These are phyloP conservation scores for Stromatinia cepivora DNA, from an alignment of 2,329 filamentous ascomycete species.

Conservation along the genomic window DNA sequence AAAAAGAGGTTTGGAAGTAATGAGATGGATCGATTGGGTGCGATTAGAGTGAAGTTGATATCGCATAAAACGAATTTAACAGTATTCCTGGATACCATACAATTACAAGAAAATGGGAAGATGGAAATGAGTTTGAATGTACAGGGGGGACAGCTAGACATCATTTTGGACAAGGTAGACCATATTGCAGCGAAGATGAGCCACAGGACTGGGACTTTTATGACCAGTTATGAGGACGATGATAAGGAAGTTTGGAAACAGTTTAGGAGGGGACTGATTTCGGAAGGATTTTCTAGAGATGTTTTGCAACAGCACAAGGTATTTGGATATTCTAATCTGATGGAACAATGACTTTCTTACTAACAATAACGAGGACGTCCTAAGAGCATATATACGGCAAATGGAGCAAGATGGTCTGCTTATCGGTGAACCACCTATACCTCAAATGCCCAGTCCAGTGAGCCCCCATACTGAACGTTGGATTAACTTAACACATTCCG, in stretches of 20 bases:
- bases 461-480: slow-evolving; percentile 33
- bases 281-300: slow-evolving; percentile 58
- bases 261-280: slow-evolving; percentile 58
- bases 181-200: slow-evolving; percentile 55
- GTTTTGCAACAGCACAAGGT: slow-evolving; percentile 60
- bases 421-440: slow-evolving; percentile 45
- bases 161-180: slow-evolving; percentile 62
- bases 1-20: slow-evolving; percentile 37
- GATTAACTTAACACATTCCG: slow-evolving; percentile 30
- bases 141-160: slow-evolving; percentile 46
- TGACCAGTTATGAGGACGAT: slow-evolving; percentile 43
- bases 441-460: slow-evolving; percentile 36
- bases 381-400: slow-evolving; percentile 61
- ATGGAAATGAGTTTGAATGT: slow-evolving; percentile 38
- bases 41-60: slow-evolving; percentile 46
- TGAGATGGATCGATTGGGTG: slow-evolving; percentile 40
- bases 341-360: slow-evolving; percentile 11
- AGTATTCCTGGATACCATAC: slow-evolving; percentile 58
- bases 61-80: slow-evolving; percentile 56
- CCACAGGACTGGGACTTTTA: slow-evolving; percentile 43
- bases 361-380: slow-evolving; percentile 50
- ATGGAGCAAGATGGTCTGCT: slow-evolving; percentile 57
- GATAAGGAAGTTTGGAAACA: slow-evolving; percentile 58
- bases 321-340: slow-evolving; percentile 20
- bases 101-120: slow-evolving; percentile 51